Conservation (phyloP, 768 basidiomycete species). For the Tricholoma terreum region DNA sequence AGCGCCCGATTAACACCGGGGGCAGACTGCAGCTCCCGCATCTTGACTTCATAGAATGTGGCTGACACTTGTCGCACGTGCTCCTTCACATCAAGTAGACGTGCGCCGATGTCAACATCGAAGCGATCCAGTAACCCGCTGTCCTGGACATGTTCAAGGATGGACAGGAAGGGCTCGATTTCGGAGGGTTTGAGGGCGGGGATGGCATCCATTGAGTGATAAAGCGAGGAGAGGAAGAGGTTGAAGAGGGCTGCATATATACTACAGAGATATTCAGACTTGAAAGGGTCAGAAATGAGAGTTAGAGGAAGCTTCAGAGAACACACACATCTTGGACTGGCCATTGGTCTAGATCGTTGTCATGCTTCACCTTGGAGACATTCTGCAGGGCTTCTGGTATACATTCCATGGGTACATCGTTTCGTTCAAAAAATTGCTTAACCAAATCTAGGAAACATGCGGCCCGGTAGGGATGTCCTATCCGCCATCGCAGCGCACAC, state of each 20-base stretch:
- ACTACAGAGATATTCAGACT: slow-evolving; percentile 68
- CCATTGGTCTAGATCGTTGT: slow-evolving; percentile 76
- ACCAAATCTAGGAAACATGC: slow-evolving; percentile 84
- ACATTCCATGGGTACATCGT: slow-evolving; percentile 92
- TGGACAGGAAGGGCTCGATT: slow-evolving; percentile 56
- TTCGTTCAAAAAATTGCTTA: slow-evolving; percentile 81
- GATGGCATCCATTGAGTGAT: slow-evolving; percentile 77
- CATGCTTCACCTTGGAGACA: slow-evolving; percentile 65
- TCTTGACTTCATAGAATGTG: slow-evolving; percentile 60
- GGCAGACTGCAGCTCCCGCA: slow-evolving; percentile 58
- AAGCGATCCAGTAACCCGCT: slow-evolving; percentile 71
- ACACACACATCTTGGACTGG: slow-evolving; percentile 73
- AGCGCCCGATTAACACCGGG: slow-evolving; percentile 81
- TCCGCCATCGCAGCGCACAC: slow-evolving; percentile 87
- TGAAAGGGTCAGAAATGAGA: neutral
- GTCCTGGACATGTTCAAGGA: slow-evolving; percentile 70
- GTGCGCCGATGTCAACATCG: slow-evolving; percentile 67
- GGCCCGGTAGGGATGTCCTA: slow-evolving; percentile 73
- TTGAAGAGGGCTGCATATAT: slow-evolving; percentile 78
- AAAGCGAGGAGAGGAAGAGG: slow-evolving; percentile 80
- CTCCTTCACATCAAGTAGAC: slow-evolving; percentile 65
- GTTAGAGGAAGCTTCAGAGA: slow-evolving; percentile 6
- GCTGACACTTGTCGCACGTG: slow-evolving; percentile 57
- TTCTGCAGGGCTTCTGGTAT: slow-evolving; percentile 84
- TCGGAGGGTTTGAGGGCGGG: slow-evolving; percentile 73